Percentiles rank a stretch among this genome's conserved stretches.
Conservation (phyloP, 2,329 filamentous ascomycete genomes). For the Trichoderma pleuroti region DNA sequence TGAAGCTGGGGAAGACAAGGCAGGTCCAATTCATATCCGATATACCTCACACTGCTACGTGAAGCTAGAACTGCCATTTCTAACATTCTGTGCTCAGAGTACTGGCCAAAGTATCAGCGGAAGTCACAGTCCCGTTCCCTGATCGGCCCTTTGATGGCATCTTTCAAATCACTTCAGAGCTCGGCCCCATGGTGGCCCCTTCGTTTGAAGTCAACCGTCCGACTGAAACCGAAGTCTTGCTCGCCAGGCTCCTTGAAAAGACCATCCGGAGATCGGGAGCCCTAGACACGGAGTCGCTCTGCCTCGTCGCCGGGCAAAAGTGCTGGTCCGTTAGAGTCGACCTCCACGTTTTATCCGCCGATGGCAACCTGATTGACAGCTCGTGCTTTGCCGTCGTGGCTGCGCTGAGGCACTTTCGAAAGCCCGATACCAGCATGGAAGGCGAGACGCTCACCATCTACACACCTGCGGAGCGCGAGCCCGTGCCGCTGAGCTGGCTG, state of each 20-base stretch:
- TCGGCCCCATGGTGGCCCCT: conserved; percentile 88
- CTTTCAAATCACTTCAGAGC: conserved; percentile 87
- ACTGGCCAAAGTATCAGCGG: conserved; percentile 78
- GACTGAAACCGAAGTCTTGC: conserved; percentile 77
- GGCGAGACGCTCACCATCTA: conserved; percentile 83
- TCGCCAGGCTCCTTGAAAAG: conserved; percentile 88
- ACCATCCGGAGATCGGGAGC: conserved; percentile 88
- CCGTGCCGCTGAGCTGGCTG: conserved; percentile 83
- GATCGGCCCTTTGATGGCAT: conserved; percentile 94
- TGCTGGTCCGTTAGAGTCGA: conserved; percentile 91
- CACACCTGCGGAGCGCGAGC: conserved; percentile 79
- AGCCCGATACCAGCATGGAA: conserved; percentile 83
- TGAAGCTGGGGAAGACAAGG: conserved; percentile 87
- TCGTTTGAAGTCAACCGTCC: conserved; percentile 83
- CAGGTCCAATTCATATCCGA: conserved; percentile 35
- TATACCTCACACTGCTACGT: neutral
- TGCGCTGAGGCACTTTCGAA: conserved; percentile 83
- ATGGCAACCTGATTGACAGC: conserved; percentile 85
- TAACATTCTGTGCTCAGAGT: conserved; percentile 51
- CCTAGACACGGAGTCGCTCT: conserved; percentile 92
- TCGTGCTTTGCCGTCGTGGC: conserved; percentile 84
- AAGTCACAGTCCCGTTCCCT: conserved; percentile 78
- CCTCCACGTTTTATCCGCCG: conserved; percentile 85
- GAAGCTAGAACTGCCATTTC: neutral
- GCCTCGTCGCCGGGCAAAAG: conserved; percentile 84